Conservation (phyloP, 768 basidiomycete genomes). For the Pisolithus orientalis region DNA sequence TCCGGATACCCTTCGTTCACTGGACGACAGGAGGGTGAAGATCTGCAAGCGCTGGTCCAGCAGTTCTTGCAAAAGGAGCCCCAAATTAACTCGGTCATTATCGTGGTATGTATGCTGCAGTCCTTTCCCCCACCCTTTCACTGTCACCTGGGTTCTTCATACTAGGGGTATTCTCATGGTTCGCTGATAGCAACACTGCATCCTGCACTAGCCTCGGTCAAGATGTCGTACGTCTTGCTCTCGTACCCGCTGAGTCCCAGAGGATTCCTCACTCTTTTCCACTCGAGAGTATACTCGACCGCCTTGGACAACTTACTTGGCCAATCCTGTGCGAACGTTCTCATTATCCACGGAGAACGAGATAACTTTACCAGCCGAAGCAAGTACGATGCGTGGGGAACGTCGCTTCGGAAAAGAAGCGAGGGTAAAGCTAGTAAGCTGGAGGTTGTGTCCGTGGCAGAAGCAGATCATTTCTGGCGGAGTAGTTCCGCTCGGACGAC, state of each 20-base stretch:
- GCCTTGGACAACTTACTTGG: slow-evolving; percentile 46
- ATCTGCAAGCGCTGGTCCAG: slow-evolving; percentile 56
- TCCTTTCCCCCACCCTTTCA: slow-evolving; percentile 3
- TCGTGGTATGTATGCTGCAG: slow-evolving; percentile 44
- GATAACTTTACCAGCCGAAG: slow-evolving; percentile 64
- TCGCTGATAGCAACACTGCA: slow-evolving; percentile 66
- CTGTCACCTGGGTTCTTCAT: not conserved
- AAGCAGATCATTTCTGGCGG: slow-evolving; percentile 66
- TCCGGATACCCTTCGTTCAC: slow-evolving; percentile 70
- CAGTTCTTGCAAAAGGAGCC: slow-evolving; percentile 43
- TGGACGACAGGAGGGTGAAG: slow-evolving; percentile 62
- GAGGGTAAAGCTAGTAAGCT: slow-evolving; percentile 20
- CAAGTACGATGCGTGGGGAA: slow-evolving; percentile 52
- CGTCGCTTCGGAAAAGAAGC: slow-evolving; percentile 27
- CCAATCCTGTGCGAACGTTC: slow-evolving; percentile 42
- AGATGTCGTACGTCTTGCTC: slow-evolving; percentile 60
- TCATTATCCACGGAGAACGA: slow-evolving; percentile 59
- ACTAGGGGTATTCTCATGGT: slow-evolving; percentile 78
- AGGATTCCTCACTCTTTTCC: slow-evolving; percentile 64
- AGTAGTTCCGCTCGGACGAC: slow-evolving; percentile 23
- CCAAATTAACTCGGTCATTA: slow-evolving; percentile 43
- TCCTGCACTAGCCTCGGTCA: slow-evolving; percentile 44
- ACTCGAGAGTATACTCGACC: slow-evolving; percentile 44
- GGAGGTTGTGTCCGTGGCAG: slow-evolving; percentile 32
- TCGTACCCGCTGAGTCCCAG: slow-evolving; percentile 74